phyloP scores from a whole-genome alignment of 371 early-diverging fungal genomes.

The Mortierella sp. region DNA sequence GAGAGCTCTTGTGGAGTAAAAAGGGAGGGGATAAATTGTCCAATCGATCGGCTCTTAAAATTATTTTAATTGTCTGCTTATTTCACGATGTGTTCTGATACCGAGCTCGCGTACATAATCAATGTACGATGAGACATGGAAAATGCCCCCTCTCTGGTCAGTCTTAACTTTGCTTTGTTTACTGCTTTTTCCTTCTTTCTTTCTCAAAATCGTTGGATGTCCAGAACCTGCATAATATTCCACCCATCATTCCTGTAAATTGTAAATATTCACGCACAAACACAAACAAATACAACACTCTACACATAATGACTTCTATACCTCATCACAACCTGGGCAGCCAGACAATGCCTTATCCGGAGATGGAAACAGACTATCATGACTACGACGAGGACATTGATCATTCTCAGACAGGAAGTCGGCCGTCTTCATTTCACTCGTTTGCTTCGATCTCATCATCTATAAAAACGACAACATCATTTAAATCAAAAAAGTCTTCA shows the following conservation, averaged over 20 bases:
- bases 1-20: too few relatives aligned
- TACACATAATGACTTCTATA: background rate
- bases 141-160: too few relatives aligned
- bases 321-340: background rate
- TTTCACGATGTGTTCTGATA: too few relatives aligned
- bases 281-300: background rate
- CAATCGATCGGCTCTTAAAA: too few relatives aligned
- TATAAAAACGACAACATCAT: background rate
- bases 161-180: too few relatives aligned
- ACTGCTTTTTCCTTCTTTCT: background rate
- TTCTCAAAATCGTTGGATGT: too few relatives aligned
- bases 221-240: too few relatives aligned
- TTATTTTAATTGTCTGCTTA: too few relatives aligned
- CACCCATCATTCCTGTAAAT: background rate
- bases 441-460: constrained; percentile 7
- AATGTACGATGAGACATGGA: too few relatives aligned
- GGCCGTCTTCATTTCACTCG: constrained; percentile 11
- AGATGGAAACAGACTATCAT: constrained; percentile 36
- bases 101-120: too few relatives aligned
- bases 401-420: constrained; percentile 11
- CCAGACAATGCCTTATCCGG: constrained; percentile 22
- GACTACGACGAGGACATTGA: constrained; percentile 15
- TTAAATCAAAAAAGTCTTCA: constrained; percentile 7
- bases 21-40: too few relatives aligned
- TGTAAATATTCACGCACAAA: constrained; percentile 6